These are phyloP conservation scores for Ustilago trichophora DNA, from an alignment of 1,284 basidiomycete genomes.

Conservation along the genomic window DNA sequence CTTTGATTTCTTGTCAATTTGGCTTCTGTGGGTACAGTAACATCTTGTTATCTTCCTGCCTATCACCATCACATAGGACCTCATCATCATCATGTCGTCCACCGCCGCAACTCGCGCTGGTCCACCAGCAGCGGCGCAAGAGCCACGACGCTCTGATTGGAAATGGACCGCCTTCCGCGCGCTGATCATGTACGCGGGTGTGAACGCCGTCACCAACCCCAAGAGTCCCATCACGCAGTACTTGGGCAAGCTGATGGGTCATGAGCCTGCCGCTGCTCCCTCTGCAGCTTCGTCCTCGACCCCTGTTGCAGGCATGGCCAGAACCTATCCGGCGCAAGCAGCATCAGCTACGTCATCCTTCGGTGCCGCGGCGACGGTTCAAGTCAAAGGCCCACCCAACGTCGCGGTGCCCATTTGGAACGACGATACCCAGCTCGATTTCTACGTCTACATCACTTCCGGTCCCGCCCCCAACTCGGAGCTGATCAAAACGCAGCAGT, in stretches of 20 bases:
- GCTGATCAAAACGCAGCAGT: slow-evolving; percentile 37
- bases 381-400: slow-evolving; percentile 24
- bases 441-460: slow-evolving; percentile 50
- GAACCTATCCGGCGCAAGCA: no score
- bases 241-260: slow-evolving; percentile 26
- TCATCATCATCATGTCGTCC: slow-evolving; percentile 5
- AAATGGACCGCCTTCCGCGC: slow-evolving; percentile 36
- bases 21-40: no score
- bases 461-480: slow-evolving; percentile 13
- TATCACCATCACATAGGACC: no score
- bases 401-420: slow-evolving; percentile 38
- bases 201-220: slow-evolving; percentile 38
- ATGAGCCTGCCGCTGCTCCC: neutral
- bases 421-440: slow-evolving; percentile 29
- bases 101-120: slow-evolving; percentile 2
- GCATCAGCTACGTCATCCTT: no score
- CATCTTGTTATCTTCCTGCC: no score
- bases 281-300: neutral
- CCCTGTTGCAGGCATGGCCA: neutral
- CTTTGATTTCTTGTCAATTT: no score
- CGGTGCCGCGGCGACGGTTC: no score
- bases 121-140: neutral
- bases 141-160: slow-evolving; percentile 27
- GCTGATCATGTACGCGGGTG: slow-evolving; percentile 36
- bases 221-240: slow-evolving; percentile 27